Conservation (phyloP, 257 asterid genomes). For the Lycium barbarum region DNA sequence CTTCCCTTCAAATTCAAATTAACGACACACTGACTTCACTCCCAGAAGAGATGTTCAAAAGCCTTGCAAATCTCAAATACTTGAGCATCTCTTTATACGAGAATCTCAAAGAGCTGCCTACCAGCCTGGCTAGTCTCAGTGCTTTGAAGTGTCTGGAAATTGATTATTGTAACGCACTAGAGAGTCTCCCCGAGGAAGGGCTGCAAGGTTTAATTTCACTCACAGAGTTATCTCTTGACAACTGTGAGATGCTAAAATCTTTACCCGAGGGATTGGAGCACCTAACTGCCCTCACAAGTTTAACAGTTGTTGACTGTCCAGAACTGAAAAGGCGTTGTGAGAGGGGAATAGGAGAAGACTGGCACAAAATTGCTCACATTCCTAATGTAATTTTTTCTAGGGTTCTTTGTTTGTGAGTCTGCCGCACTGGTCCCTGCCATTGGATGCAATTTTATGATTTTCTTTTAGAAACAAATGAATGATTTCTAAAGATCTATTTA, state of each 20-base stretch:
- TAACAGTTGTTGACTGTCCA: slow-evolving; percentile 21
- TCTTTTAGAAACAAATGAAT: not conserved
- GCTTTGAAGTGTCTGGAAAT: slow-evolving; percentile 1
- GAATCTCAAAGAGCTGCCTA: not conserved
- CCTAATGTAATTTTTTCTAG: slow-evolving; percentile 29
- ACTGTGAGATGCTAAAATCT: not conserved
- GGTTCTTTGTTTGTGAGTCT: not conserved
- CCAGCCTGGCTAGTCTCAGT: not conserved
- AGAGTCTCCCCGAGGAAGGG: not conserved
- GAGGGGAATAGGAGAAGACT: slow-evolving; percentile 41
- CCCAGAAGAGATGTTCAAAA: slow-evolving; percentile 3
- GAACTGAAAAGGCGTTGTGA: slow-evolving; percentile 35
- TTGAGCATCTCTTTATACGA: not conserved
- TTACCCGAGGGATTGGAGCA: not conserved
- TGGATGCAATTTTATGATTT: not conserved
- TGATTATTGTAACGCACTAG: not conserved
- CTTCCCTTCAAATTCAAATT: not conserved
- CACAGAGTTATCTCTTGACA: not conserved
- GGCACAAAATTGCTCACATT: slow-evolving; percentile 41
- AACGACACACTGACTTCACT: not conserved
- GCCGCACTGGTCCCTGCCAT: not conserved
- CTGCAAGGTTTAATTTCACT: slow-evolving; percentile 9
- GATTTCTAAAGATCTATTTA: not conserved
- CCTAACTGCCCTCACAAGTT: not conserved
- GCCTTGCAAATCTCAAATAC: not conserved